These are phyloP conservation scores for Fomitopsis palustris DNA, from an alignment of 1,284 basidiomycete genomes.

Conservation along the genomic window DNA sequence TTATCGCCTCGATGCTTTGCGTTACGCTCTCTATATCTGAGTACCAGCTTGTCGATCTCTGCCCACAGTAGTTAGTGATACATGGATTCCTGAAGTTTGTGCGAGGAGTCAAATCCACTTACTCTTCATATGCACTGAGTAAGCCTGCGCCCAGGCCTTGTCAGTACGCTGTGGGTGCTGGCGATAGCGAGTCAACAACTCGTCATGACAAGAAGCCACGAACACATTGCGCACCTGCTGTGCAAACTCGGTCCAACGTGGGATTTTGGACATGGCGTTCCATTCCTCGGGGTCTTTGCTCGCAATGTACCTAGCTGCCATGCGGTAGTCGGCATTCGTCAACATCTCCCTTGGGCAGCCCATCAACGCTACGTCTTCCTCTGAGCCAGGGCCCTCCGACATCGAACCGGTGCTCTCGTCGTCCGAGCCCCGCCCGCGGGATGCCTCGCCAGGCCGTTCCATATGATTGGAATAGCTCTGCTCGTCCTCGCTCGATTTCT, in stretches of 20 bases:
- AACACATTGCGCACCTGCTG: not conserved
- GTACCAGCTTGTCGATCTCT: conserved; percentile 1
- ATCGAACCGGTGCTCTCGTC: no score
- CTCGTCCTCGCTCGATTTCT: not conserved
- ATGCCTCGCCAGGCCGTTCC: no score
- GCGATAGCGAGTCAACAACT: no score
- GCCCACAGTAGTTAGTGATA: not conserved
- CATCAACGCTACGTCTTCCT: conserved; percentile 49
- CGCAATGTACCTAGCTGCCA: conserved; percentile 54
- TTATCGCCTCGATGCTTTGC: no score
- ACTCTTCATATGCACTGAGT: not conserved
- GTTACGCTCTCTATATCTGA: not conserved
- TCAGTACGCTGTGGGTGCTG: conserved; percentile 1
- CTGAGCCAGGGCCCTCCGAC: conserved; percentile 20
- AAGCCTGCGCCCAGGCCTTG: not conserved
- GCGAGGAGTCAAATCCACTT: not conserved
- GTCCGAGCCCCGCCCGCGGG: no score
- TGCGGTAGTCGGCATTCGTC: conserved; percentile 54
- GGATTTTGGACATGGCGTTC: conserved; percentile 24
- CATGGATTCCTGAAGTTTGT: no score
- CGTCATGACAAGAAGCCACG: not conserved
- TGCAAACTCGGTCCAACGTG: not conserved
- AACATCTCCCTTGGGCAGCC: conserved; percentile 44
- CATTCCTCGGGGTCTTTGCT: conserved; percentile 37
- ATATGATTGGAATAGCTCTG: not conserved